Conservation (phyloP, 208 protist genomes). For the Crithidia thermophila region DNA sequence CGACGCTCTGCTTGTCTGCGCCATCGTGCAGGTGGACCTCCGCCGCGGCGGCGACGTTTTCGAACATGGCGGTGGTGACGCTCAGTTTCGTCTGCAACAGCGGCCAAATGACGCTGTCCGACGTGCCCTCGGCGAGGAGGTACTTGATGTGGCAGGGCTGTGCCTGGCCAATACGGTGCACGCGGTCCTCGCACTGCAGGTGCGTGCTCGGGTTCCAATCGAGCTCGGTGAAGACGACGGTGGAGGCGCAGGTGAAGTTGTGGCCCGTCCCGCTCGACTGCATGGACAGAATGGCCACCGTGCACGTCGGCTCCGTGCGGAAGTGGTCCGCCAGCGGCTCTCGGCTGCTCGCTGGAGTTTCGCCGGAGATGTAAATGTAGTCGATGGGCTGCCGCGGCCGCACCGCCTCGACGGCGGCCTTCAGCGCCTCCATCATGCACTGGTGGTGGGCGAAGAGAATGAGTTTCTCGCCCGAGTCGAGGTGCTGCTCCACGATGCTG, state of each 20-base stretch:
- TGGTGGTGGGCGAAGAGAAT: slow-evolving; percentile 96
- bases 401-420: slow-evolving; percentile 65
- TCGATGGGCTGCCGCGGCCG: slow-evolving; percentile 65
- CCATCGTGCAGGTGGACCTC: slow-evolving; percentile 36
- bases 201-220: slow-evolving; percentile 97
- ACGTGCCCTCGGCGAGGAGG: slow-evolving; percentile 91
- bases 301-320: slow-evolving; percentile 60
- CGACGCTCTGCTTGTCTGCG: slow-evolving; percentile 46
- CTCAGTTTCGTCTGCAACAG: slow-evolving; percentile 87
- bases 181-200: slow-evolving; percentile 96
- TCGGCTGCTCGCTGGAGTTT: slow-evolving; percentile 69
- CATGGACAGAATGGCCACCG: slow-evolving; percentile 93
- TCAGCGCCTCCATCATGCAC: slow-evolving; percentile 92
- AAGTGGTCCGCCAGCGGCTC: slow-evolving; percentile 84
- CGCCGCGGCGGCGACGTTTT: slow-evolving; percentile 35
- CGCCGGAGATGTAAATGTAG: slow-evolving; percentile 94
- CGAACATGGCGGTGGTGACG: slow-evolving; percentile 82
- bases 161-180: slow-evolving; percentile 96
- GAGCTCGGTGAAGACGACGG: slow-evolving; percentile 97
- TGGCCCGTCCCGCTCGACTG: slow-evolving; percentile 95
- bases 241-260: slow-evolving; percentile 93
- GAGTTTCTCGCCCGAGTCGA: slow-evolving; percentile 84
- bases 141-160: slow-evolving; percentile 93
- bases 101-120: slow-evolving; percentile 92
- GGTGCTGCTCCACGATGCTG: slow-evolving; percentile 74